Evolutionary conservation across 1,139 yeast species (phyloP).

Genomic region (Nematodospora anomalae): DNA sequence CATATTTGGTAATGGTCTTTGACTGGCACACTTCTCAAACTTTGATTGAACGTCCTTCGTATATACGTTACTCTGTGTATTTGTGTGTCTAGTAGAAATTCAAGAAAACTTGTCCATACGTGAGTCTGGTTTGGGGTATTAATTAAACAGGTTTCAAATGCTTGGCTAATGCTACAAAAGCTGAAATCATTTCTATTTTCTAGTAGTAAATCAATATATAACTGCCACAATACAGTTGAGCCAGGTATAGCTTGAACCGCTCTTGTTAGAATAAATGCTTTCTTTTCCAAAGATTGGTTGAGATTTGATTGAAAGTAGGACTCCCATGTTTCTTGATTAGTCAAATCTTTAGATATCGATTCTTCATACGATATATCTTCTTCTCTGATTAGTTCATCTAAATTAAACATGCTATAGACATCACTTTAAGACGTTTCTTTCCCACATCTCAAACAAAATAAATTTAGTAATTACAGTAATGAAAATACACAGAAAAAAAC

Average conservation of each 20-base stretch:
- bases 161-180: slow-evolving; percentile 33
- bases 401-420: slow-evolving; percentile 21
- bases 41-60: slow-evolving; percentile 51
- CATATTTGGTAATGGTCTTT: slow-evolving; percentile 61
- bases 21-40: slow-evolving; percentile 51
- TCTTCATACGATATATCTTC: slow-evolving; percentile 48
- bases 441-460: no score
- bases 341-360: slow-evolving; percentile 44
- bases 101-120: slow-evolving; percentile 59
- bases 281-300: slow-evolving; percentile 24
- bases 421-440: no score
- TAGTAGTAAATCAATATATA: slow-evolving; percentile 49
- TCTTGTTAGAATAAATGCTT: slow-evolving; percentile 51
- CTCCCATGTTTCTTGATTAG: slow-evolving; percentile 52
- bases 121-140: slow-evolving; percentile 42
- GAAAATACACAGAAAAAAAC: not conserved
- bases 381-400: slow-evolving; percentile 23
- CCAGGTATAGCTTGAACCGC: slow-evolving; percentile 51
- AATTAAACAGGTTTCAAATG: slow-evolving; percentile 45
- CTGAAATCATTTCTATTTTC: slow-evolving; percentile 19
- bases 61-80: slow-evolving; percentile 40
- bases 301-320: slow-evolving; percentile 44
- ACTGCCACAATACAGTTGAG: slow-evolving; percentile 56
- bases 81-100: slow-evolving; percentile 38
- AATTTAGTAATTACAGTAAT: not conserved